These are phyloP conservation scores for Penicillium flavigenum DNA, from an alignment of 495 filamentous ascomycete genomes.

Conservation along the genomic window DNA sequence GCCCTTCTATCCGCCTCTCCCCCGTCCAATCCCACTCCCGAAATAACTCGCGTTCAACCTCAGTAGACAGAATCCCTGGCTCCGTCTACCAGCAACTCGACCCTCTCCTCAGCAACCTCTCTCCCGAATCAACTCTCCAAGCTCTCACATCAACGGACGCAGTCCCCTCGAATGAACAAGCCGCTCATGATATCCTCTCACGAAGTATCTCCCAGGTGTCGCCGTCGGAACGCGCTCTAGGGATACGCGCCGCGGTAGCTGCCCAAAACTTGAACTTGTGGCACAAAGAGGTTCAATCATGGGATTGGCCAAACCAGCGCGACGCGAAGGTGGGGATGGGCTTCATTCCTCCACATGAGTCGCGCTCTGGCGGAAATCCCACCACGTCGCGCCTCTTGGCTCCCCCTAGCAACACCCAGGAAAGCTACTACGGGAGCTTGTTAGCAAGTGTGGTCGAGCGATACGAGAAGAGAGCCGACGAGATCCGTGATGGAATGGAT, in stretches of 20 bases:
- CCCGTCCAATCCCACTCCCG: constrained; percentile 21
- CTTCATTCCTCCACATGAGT: constrained; percentile 53
- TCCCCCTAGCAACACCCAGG: constrained; percentile 22
- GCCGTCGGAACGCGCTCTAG: constrained; percentile 66
- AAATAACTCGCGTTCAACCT: constrained; percentile 29
- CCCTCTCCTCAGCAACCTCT: constrained; percentile 54
- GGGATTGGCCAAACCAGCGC: constrained; percentile 64
- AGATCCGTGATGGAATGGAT: constrained; percentile 75
- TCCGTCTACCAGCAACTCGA: constrained; percentile 41
- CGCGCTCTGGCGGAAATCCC: not conserved
- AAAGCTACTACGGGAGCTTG: constrained; percentile 68
- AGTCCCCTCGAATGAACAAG: constrained; percentile 48
- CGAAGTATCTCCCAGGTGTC: constrained; percentile 66
- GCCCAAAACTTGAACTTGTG: constrained; percentile 73
- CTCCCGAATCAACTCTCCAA: constrained; percentile 55
- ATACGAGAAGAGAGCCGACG: constrained; percentile 74
- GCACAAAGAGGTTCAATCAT: constrained; percentile 71
- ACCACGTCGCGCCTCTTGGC: constrained; percentile 3
- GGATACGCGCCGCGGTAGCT: constrained; percentile 69
- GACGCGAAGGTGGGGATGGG: constrained; percentile 46
- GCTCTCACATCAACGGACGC: constrained; percentile 56
- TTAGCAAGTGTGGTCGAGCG: constrained; percentile 55
- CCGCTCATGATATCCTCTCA: constrained; percentile 55
- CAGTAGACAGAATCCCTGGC: constrained; percentile 27
- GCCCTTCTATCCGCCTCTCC: constrained; percentile 33